Conservation (phyloP, 2,329 filamentous ascomycete species). For the Diaporthe sp. region DNA sequence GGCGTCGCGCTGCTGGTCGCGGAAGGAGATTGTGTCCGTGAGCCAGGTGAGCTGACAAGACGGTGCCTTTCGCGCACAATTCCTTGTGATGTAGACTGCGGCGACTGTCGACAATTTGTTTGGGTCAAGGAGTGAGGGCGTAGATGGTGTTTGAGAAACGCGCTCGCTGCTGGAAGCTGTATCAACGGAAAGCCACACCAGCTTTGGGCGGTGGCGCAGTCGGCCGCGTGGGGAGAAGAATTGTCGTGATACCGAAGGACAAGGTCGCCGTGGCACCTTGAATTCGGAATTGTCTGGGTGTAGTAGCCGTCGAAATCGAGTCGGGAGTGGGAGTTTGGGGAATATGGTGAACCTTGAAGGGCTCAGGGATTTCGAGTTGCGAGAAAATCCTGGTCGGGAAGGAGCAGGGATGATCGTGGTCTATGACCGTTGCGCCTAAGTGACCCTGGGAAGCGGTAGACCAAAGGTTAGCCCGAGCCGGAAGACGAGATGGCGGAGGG, state of each 20-base stretch:
- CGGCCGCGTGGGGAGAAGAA: neutral
- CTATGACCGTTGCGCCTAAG: conserved; percentile 36
- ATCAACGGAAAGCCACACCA: conserved; percentile 26
- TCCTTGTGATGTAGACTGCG: neutral
- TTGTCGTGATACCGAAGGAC: conserved; percentile 34
- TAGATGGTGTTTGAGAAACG: neutral
- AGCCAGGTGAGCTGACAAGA: neutral
- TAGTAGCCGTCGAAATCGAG: conserved; percentile 23
- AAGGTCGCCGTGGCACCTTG: conserved; percentile 18
- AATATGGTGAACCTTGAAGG: conserved; percentile 27
- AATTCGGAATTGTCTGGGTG: conserved; percentile 22
- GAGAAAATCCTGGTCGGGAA: conserved; percentile 28
- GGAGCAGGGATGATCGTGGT: conserved; percentile 42
- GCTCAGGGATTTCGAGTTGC: conserved; percentile 27
- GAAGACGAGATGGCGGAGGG: conserved; percentile 11
- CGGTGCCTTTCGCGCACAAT: neutral
- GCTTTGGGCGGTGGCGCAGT: conserved; percentile 26
- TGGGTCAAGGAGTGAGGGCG: neutral
- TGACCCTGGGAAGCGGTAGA: conserved; percentile 33
- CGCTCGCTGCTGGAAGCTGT: neutral
- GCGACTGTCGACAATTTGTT: neutral
- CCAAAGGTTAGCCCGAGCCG: conserved; percentile 12
- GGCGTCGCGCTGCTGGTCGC: conserved; percentile 11
- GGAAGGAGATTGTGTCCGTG: neutral
- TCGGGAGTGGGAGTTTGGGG: conserved; percentile 21